These are phyloP conservation scores for Backusella parvicylindrica DNA, from an alignment of 192 early-diverging fungal genomes.

Conservation along the genomic window DNA sequence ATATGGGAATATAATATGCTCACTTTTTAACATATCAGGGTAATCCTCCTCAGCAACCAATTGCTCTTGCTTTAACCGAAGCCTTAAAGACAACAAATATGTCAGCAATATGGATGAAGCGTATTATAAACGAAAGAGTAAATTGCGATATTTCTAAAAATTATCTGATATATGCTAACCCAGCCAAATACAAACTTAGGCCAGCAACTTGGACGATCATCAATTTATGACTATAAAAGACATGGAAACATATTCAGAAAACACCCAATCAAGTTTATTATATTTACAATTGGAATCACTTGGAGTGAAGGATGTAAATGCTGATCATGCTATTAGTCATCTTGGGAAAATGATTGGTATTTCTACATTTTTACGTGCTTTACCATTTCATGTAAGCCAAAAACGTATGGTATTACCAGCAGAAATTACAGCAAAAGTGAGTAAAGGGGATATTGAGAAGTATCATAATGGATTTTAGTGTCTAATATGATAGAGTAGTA, in stretches of 20 bases:
- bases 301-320: conserved; percentile 73
- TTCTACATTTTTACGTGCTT: conserved; percentile 64
- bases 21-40: conserved; percentile 31
- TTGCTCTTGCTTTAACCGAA: conserved; percentile 63
- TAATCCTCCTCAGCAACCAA: conserved; percentile 72
- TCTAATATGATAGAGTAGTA: conserved; percentile 46
- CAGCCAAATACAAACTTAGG: conserved; percentile 32
- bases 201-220: conserved; percentile 55
- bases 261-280: conserved; percentile 80
- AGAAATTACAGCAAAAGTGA: conserved; percentile 76
- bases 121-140: conserved; percentile 69
- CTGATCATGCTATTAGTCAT: conserved; percentile 88
- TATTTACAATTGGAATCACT: conserved; percentile 89
- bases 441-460: not conserved
- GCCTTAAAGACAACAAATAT: conserved; percentile 52
- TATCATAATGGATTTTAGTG: not conserved
- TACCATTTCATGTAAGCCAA: conserved; percentile 69
- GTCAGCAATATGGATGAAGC: conserved; percentile 77
- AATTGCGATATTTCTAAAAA: not conserved
- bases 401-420: conserved; percentile 70
- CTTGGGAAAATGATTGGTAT: conserved; percentile 91
- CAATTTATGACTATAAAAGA: conserved; percentile 69
- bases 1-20: not conserved
- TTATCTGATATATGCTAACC: not conserved
- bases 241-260: conserved; percentile 87